Evolutionary conservation across 257 asterid species (phyloP).

Genomic region (Ballota nigra): DNA sequence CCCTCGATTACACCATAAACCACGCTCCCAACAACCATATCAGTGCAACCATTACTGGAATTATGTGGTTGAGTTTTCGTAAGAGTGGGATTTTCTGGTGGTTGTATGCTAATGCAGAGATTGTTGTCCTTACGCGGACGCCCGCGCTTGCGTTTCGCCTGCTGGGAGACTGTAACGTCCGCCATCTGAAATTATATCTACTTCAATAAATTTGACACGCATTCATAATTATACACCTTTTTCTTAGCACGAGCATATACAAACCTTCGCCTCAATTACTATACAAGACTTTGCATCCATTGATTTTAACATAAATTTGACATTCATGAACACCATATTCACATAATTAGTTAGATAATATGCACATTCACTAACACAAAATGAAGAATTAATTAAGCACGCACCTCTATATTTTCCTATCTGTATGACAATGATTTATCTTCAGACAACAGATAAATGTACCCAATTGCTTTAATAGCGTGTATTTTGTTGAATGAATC

Average conservation of each 20-base stretch:
- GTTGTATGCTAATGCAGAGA: slow-evolving; percentile 13
- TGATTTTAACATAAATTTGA: too few species aligned
- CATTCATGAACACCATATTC: not conserved
- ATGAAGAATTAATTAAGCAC: not conserved
- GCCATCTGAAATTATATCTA: slow-evolving; percentile 33
- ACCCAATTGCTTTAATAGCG: not conserved
- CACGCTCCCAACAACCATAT: slow-evolving; percentile 49
- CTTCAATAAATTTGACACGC: too few species aligned
- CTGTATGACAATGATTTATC: not conserved
- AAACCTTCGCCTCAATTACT: too few species aligned
- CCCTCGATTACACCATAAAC: slow-evolving; percentile 79
- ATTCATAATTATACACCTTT: too few species aligned
- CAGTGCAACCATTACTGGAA: not conserved
- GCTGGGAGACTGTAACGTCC: slow-evolving; percentile 35
- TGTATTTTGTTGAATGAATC: not conserved
- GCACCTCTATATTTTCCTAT: slow-evolving; percentile 1
- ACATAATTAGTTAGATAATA: not conserved
- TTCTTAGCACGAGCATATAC: too few species aligned
- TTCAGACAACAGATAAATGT: not conserved
- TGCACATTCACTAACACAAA: not conserved
- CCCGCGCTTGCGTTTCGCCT: slow-evolving; percentile 74
- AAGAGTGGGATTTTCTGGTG: slow-evolving; percentile 17
- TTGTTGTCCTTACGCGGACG: slow-evolving; percentile 74
- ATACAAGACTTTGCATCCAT: too few species aligned
- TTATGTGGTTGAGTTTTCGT: slow-evolving; percentile 8